Evolutionary conservation across 2,329 filamentous ascomycete genomes (phyloP).

Genomic region (Periconia digitata): DNA sequence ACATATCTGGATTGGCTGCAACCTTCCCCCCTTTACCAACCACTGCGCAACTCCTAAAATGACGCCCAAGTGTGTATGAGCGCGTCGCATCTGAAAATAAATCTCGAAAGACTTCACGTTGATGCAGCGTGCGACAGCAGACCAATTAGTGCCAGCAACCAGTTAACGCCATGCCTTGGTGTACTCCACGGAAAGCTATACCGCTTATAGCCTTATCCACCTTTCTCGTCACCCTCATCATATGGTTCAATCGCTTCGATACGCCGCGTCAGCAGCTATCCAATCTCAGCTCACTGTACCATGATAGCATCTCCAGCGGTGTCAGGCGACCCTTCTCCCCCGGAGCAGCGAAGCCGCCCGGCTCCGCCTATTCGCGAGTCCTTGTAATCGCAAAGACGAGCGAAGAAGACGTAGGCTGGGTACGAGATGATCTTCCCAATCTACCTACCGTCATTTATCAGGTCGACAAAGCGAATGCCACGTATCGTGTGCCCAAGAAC

Average conservation of each 20-base stretch:
- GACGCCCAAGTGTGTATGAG: not conserved
- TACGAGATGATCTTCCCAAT: constrained; percentile 19
- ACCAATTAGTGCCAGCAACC: too few species aligned
- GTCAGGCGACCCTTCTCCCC: constrained; percentile 9
- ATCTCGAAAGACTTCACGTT: not conserved
- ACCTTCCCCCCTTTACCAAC: not conserved
- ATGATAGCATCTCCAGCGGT: not conserved
- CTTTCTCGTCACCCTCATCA: not conserved
- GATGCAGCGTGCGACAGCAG: not conserved
- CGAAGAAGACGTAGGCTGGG: constrained; percentile 33
- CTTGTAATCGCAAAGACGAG: constrained; percentile 28
- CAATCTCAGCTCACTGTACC: not conserved
- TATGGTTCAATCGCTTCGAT: not conserved
- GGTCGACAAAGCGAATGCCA: constrained; percentile 37
- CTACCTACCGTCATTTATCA: constrained; percentile 38
- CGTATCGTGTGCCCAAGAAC: constrained; percentile 41
- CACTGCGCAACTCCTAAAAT: not conserved
- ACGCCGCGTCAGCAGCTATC: not conserved
- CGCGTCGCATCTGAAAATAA: not conserved
- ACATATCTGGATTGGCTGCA: not conserved
- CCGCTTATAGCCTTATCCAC: not conserved
- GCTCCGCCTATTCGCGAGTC: constrained; percentile 16
- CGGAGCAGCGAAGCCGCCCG: constrained; percentile 14
- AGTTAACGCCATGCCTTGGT: not conserved
- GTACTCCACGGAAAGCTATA: constrained; percentile 1